Conservation (phyloP, 2,329 filamentous ascomycete species). For the Nectriaceae sp. region DNA sequence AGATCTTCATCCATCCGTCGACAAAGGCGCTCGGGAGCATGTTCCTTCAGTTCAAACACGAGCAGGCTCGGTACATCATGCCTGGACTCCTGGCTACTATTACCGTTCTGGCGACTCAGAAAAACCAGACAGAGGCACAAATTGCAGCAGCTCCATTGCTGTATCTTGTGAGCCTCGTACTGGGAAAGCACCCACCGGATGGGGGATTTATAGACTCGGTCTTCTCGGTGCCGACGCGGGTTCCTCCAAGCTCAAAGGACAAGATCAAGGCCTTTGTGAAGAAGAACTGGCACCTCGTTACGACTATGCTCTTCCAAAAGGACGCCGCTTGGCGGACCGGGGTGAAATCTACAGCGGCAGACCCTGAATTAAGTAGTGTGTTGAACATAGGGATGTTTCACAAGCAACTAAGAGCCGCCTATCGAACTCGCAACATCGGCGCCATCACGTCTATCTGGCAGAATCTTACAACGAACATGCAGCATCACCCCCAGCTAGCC, state of each 20-base stretch:
- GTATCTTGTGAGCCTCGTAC: constrained; percentile 24
- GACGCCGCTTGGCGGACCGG: constrained; percentile 23
- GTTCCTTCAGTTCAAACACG: constrained; percentile 32
- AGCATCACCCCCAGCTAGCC: constrained; percentile 24
- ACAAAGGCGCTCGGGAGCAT: constrained; percentile 30
- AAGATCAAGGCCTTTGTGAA: constrained; percentile 29
- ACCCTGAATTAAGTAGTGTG: constrained; percentile 5
- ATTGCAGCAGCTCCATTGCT: constrained; percentile 32
- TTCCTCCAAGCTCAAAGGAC: constrained; percentile 18
- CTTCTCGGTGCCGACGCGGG: constrained; percentile 16
- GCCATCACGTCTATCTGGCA: constrained; percentile 36
- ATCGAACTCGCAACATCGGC: constrained; percentile 30
- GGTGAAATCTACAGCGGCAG: constrained; percentile 1
- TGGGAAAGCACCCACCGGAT: constrained; percentile 19
- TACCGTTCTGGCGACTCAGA: constrained; percentile 32
- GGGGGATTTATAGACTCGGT: constrained; percentile 19
- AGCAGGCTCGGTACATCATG: constrained; percentile 27
- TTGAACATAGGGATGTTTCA: constrained; percentile 24
- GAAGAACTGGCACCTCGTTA: constrained; percentile 30
- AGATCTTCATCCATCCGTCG: constrained; percentile 8
- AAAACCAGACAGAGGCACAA: constrained; percentile 11
- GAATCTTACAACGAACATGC: constrained; percentile 29
- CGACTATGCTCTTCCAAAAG: constrained; percentile 23
- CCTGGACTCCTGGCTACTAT: constrained; percentile 36
- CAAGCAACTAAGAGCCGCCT: constrained; percentile 32